Conservation (phyloP, 768 basidiomycete species). For the Leucocoprinus sp. region DNA sequence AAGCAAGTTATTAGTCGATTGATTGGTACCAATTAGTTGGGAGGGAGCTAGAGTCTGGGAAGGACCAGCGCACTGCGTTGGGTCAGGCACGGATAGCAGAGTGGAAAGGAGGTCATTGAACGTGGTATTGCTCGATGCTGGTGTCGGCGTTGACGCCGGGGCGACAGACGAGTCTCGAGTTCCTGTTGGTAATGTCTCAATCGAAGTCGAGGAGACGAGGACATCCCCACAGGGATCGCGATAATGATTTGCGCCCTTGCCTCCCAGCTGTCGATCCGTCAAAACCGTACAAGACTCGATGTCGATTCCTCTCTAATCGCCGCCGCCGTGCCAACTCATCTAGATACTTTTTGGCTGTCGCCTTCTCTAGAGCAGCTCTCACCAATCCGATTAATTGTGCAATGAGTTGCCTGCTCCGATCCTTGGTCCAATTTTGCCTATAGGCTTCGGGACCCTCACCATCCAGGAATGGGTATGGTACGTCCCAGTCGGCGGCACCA, state of each 20-base stretch:
- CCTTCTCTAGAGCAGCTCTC: conserved; percentile 52
- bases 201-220: neutral
- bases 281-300: neutral
- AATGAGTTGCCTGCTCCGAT: conserved; percentile 55
- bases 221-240: neutral
- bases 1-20: neutral
- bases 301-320: conserved; percentile 12
- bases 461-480: conserved; percentile 66
- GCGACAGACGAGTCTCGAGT: neutral
- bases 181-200: neutral
- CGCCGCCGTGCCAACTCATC: conserved; percentile 10
- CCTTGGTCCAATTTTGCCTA: conserved; percentile 52
- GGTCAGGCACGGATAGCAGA: conserved; percentile 1
- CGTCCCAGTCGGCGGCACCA: conserved; percentile 76
- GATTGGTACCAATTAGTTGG: neutral
- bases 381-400: conserved; percentile 53
- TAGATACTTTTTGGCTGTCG: conserved; percentile 45
- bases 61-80: neutral
- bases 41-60: neutral
- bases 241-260: conserved; percentile 7
- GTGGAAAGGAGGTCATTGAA: conserved; percentile 8
- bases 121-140: neutral
- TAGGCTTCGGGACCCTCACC: conserved; percentile 72
- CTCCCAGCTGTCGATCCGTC: neutral
- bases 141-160: neutral